Conservation (phyloP, 164 flowering plant genomes). For the Vitis amurensis region DNA sequence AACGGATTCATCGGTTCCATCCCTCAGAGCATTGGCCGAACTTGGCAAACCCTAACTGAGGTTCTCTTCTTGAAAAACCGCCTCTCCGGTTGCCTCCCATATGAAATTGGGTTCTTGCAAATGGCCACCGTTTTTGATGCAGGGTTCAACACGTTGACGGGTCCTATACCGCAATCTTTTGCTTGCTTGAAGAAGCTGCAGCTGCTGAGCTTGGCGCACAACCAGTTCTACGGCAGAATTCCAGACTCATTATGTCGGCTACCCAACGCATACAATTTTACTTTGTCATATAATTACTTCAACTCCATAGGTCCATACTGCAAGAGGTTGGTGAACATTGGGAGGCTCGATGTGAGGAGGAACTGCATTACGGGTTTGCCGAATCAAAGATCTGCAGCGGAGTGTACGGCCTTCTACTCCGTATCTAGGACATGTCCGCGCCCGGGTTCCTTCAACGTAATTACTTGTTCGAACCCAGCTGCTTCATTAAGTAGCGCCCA, state of each 20-base stretch:
- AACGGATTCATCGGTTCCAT: slow-evolving; percentile 47
- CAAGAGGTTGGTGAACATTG: slow-evolving; percentile 15
- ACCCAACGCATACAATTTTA: slow-evolving; percentile 22
- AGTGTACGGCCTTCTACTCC: slow-evolving; percentile 29
- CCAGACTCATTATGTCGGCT: slow-evolving; percentile 55
- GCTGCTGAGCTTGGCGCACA: slow-evolving; percentile 39
- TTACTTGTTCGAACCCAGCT: too few species aligned
- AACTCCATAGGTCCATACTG: slow-evolving; percentile 36
- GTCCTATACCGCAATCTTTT: slow-evolving; percentile 54
- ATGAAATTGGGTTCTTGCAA: slow-evolving; percentile 49
- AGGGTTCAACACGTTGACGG: slow-evolving; percentile 40
- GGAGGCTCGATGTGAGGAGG: slow-evolving; percentile 26
- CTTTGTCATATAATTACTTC: slow-evolving; percentile 39
- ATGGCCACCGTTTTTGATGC: slow-evolving; percentile 42
- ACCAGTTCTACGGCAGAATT: slow-evolving; percentile 41
- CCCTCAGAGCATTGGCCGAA: slow-evolving; percentile 36
- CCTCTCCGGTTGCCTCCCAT: slow-evolving; percentile 57
- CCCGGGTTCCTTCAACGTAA: neutral
- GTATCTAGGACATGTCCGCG: slow-evolving; percentile 14
- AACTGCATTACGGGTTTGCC: slow-evolving; percentile 32
- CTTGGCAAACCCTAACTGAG: slow-evolving; percentile 30
- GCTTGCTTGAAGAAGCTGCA: slow-evolving; percentile 39
- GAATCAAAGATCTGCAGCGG: slow-evolving; percentile 22
- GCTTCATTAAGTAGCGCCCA: too few species aligned
- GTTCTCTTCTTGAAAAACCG: slow-evolving; percentile 46